These are phyloP conservation scores for Carex sylvatica DNA, from an alignment of 202 grass and related monocot species.

Conservation along the genomic window DNA sequence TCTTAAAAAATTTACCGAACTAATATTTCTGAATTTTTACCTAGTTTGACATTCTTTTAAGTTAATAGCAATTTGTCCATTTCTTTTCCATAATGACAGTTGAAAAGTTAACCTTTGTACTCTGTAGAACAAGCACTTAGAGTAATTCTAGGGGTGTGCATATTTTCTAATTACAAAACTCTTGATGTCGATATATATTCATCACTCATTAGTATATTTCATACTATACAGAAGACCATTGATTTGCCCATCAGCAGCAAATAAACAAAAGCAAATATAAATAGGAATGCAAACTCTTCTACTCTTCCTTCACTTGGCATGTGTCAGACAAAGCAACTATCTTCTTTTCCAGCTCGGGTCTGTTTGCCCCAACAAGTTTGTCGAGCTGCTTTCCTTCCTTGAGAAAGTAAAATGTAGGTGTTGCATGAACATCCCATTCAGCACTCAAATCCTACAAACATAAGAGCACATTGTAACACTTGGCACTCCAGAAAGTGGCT, in stretches of 20 bases:
- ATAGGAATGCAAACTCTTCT: slow-evolving; percentile 11
- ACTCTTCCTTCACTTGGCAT: slow-evolving; percentile 6
- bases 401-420: slow-evolving; percentile 88
- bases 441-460: slow-evolving; percentile 82
- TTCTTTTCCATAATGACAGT: background rate
- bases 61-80: background rate
- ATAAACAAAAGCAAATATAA: slow-evolving; percentile 11
- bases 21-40: background rate
- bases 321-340: slow-evolving; percentile 35
- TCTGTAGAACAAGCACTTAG: background rate
- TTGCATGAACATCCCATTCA: slow-evolving; percentile 86
- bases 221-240: background rate
- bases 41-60: background rate
- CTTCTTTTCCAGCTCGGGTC: slow-evolving; percentile 82
- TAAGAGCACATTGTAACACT: background rate
- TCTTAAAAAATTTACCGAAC: background rate
- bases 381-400: slow-evolving; percentile 77
- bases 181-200: background rate
- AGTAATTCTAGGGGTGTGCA: background rate
- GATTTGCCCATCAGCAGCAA: slow-evolving; percentile 3
- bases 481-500: background rate
- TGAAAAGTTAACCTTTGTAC: background rate
- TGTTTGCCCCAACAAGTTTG: slow-evolving; percentile 90
- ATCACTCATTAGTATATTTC: background rate
- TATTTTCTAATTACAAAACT: slow-evolving; percentile 10